phyloP scores from a whole-genome alignment of 2,329 filamentous ascomycete species.

The Verruconis gallopava region DNA sequence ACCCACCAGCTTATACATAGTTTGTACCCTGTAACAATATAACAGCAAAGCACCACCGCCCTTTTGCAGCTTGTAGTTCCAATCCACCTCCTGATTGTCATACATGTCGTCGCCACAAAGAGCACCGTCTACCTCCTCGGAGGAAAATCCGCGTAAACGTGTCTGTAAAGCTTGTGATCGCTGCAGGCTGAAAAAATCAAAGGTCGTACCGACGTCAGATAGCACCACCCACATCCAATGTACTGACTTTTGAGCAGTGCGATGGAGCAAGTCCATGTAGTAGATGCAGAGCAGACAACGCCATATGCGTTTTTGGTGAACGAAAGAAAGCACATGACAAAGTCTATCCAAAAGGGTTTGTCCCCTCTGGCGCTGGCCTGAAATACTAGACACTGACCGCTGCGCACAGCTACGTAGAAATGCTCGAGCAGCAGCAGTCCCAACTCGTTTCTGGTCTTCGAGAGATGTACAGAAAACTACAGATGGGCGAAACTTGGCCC shows the following conservation, averaged over 20 bases:
- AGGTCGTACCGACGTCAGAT: constrained; percentile 33
- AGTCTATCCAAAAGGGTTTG: constrained; percentile 53
- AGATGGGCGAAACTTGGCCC: constrained; percentile 42
- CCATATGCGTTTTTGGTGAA: constrained; percentile 52
- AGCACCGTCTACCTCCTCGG: constrained; percentile 12
- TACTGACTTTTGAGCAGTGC: constrained; percentile 31
- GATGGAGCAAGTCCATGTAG: constrained; percentile 49
- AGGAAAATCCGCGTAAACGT: constrained; percentile 43
- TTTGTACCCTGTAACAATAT: too few relatives aligned
- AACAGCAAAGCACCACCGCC: too few relatives aligned
- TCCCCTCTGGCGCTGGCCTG: constrained; percentile 7
- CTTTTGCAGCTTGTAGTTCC: neutral
- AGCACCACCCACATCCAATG: constrained; percentile 5
- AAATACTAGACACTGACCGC: constrained; percentile 7
- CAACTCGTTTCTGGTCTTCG: constrained; percentile 49
- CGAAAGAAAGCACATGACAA: constrained; percentile 55
- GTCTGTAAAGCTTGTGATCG: constrained; percentile 56
- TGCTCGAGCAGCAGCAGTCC: constrained; percentile 52
- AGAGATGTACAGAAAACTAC: constrained; percentile 43
- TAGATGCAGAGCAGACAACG: constrained; percentile 50
- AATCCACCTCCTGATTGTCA: neutral
- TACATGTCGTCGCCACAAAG: constrained; percentile 10
- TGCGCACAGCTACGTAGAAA: constrained; percentile 44
- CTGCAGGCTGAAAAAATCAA: constrained; percentile 54
- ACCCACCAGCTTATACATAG: neutral